Evolutionary conservation across 108 stramenopile genomes (phyloP), one percentile per base, ranked within the genome.

Genomic region (Cylindrotheca fusiformis): DNA sequence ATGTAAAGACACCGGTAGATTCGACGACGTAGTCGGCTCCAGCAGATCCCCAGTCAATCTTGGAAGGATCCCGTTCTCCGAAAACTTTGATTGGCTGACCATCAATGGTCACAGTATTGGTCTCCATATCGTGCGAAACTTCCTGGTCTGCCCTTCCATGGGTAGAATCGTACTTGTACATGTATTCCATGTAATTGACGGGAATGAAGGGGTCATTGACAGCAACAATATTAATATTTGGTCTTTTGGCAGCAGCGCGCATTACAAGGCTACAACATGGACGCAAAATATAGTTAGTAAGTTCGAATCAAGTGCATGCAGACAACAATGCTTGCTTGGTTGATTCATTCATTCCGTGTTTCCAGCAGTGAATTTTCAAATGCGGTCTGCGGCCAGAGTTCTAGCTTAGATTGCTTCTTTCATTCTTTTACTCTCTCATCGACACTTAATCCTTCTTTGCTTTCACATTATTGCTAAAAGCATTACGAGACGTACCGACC

Each of bases 131-230:
- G 49, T 83, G 78, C 26, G 72, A 62, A 46, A 95, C 87, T 20
- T 49, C 60, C 54, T 82, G 85, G 47, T 75, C 48, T 85, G 68
- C 95, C 20, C 63, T 72, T 57, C 98, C 98, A 67, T 99, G 98
- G 33, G 92, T 90, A 47, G 97, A 87, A 72, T 99, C 98, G 68
- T 90, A 96, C 69, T 95, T 74, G 78, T 93, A 87, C 91, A 93
- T 91, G 90, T 95, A 95, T 51, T 87, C 80, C 86, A 95, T 91
- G 85, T 95, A 88, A 55, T 90, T 68, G 31, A 80, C 76, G 48
- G 93, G 92, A 55, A 95, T 94, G 76, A 95, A 97, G 18, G 93
- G 93, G 68, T 95, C 96, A 75, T 98, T 99, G 78, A 99, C 93
- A 25, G 97, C 97, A 10, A 96, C 96, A 49, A 99, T 86, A 58